Evolutionary conservation across 2,329 filamentous ascomycete species (phyloP).

Genomic region (Metarhizium anisopliae): DNA sequence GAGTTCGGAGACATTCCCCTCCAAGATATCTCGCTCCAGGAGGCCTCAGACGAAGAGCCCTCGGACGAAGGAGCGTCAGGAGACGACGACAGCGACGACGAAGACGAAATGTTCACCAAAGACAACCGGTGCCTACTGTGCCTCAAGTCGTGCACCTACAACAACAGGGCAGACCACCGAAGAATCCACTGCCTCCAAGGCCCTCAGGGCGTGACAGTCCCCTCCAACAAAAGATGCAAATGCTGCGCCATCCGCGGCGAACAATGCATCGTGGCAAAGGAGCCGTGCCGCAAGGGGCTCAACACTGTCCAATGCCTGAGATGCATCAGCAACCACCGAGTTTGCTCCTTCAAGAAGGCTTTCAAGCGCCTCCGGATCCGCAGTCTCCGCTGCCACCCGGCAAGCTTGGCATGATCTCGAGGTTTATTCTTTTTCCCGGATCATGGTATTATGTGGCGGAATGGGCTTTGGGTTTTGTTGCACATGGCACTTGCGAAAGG

Average conservation of each 20-base stretch:
- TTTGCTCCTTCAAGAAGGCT: conserved; percentile 1
- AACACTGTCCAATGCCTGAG: not conserved
- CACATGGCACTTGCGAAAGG: no score
- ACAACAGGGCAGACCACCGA: not conserved
- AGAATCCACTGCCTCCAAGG: not conserved
- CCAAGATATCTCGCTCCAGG: no score
- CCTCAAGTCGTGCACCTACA: not conserved
- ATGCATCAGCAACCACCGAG: not conserved
- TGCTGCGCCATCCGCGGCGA: not conserved
- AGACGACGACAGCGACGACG: not conserved
- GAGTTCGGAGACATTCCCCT: no score
- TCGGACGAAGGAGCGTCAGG: not conserved
- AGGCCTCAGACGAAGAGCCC: not conserved
- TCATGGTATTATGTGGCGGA: not conserved
- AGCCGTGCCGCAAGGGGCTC: not conserved
- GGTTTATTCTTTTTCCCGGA: not conserved
- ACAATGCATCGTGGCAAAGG: conserved; percentile 3
- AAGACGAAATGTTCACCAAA: not conserved
- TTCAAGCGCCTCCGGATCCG: not conserved
- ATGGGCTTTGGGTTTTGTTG: no score
- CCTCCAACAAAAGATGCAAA: not conserved
- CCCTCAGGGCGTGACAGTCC: not conserved
- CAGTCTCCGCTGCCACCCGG: not conserved
- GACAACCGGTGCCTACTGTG: not conserved
- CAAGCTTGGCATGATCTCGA: not conserved